Evolutionary conservation across 805 yeast genomes (phyloP).

Genomic region (Kodamaea jinghongensis): DNA sequence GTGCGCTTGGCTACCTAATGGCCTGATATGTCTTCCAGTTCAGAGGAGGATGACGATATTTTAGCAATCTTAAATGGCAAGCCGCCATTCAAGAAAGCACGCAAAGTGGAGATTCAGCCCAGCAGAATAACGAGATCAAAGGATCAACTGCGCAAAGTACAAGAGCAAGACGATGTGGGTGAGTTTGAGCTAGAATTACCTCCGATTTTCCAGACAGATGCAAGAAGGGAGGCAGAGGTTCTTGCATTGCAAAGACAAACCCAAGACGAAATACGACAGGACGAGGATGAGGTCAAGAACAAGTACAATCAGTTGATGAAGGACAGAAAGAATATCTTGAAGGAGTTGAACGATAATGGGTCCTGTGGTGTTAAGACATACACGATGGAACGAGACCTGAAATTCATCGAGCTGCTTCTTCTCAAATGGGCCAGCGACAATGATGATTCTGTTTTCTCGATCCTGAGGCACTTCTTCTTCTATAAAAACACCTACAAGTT

Average conservation of each 20-base stretch:
- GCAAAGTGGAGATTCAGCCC: background rate
- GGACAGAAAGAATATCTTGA: conserved; percentile 16
- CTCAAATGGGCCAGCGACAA: conserved; percentile 11
- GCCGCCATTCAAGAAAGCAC: conserved; percentile 2
- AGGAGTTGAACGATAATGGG: conserved; percentile 35
- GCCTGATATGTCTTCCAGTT: conserved; percentile 6
- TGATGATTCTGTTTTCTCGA: conserved; percentile 8
- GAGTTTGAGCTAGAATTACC: conserved; percentile 26
- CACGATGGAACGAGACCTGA: conserved; percentile 16
- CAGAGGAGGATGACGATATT: conserved; percentile 8
- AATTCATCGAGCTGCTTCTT: conserved; percentile 21
- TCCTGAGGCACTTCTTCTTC: conserved; percentile 25
- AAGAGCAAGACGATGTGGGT: conserved; percentile 6
- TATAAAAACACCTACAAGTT: conserved; percentile 8
- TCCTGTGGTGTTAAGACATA: conserved; percentile 16
- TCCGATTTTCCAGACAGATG: conserved; percentile 27
- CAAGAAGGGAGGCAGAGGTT: conserved; percentile 24
- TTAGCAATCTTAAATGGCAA: conserved; percentile 1
- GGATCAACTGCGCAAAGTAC: background rate
- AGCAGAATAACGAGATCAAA: background rate
- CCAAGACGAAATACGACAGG: conserved; percentile 13
- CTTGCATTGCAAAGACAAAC: conserved; percentile 19
- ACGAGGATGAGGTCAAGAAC: conserved; percentile 9
- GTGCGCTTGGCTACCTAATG: too few relatives aligned
- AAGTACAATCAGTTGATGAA: conserved; percentile 12